Conservation (phyloP, 805 yeast genomes). For the Priceomyces haplophilus region DNA sequence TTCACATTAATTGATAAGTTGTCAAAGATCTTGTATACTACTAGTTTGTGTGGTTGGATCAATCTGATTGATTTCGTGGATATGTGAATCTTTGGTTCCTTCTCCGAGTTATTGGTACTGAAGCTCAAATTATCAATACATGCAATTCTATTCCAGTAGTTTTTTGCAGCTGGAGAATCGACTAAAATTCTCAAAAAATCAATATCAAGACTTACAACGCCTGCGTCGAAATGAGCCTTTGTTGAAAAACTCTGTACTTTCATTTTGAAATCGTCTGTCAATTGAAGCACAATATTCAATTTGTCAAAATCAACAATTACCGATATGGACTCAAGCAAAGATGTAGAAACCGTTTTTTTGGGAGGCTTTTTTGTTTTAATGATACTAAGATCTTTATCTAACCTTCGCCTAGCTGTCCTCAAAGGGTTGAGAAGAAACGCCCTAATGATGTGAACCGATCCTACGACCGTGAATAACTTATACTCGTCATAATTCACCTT, state of each 20-base stretch:
- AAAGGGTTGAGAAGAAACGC: conserved; percentile 31
- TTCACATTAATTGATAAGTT: conserved; percentile 34
- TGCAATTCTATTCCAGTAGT: conserved; percentile 49
- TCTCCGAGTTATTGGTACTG: conserved; percentile 9
- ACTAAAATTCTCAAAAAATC: conserved; percentile 43
- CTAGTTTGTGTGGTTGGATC: conserved; percentile 38
- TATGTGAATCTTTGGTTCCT: conserved; percentile 18
- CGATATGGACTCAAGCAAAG: not conserved
- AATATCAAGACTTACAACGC: conserved; percentile 11
- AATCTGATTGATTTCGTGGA: conserved; percentile 26
- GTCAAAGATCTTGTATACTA: conserved; percentile 38
- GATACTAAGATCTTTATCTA: conserved; percentile 19
- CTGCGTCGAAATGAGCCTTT: conserved; percentile 5
- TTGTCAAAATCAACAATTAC: conserved; percentile 1
- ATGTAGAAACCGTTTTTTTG: not conserved
- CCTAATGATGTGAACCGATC: conserved; percentile 29
- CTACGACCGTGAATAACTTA: conserved; percentile 30
- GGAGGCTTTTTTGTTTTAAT: not conserved
- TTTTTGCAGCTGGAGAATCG: conserved; percentile 48
- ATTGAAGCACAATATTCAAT: conserved; percentile 24
- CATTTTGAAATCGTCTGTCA: conserved; percentile 50
- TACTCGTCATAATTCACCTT: conserved; percentile 24
- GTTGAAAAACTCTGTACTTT: conserved; percentile 41
- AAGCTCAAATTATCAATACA: conserved; percentile 34
- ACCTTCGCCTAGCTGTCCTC: conserved; percentile 18